A percentile compares a stretch with the other conserved stretches of the same genome.
phyloP scores from a whole-genome alignment of 768 basidiomycete genomes.

The Russula sp. region DNA sequence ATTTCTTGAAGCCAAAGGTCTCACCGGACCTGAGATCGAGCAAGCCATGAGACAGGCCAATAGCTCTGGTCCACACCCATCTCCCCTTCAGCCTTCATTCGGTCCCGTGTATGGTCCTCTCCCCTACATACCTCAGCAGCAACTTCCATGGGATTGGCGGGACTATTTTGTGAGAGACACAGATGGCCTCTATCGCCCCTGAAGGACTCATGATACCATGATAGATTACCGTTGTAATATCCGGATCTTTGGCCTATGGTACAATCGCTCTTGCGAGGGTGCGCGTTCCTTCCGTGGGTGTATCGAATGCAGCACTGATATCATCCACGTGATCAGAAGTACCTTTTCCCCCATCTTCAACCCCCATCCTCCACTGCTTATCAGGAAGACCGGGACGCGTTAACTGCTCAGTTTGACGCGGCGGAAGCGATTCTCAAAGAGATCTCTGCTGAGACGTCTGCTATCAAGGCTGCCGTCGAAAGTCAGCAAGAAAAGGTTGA shows the following conservation, averaged over 20 bases:
- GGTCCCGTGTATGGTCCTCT: slow-evolving; percentile 42
- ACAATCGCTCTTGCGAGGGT: slow-evolving; percentile 76
- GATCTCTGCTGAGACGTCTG: slow-evolving; percentile 69
- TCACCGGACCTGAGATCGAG: slow-evolving; percentile 80
- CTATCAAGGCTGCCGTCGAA: slow-evolving; percentile 67
- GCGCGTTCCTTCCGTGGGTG: slow-evolving; percentile 18
- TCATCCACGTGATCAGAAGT: slow-evolving; percentile 55
- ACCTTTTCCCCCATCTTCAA: slow-evolving; percentile 81
- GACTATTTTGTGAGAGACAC: slow-evolving; percentile 82
- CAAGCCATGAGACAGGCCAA: slow-evolving; percentile 64
- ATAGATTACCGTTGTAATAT: slow-evolving; percentile 89
- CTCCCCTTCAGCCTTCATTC: slow-evolving; percentile 30
- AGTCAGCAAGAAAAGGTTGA: slow-evolving; percentile 71
- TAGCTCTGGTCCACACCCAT: slow-evolving; percentile 17
- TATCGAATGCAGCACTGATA: not conserved
- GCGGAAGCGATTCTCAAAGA: slow-evolving; percentile 76
- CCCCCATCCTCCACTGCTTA: slow-evolving; percentile 87
- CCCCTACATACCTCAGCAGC: slow-evolving; percentile 38
- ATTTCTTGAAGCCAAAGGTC: slow-evolving; percentile 94
- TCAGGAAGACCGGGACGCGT: slow-evolving; percentile 77
- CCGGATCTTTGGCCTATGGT: slow-evolving; percentile 79
- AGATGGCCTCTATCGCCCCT: slow-evolving; percentile 18
- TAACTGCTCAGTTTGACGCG: slow-evolving; percentile 86
- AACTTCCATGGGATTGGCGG: slow-evolving; percentile 83
- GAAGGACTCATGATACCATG: not conserved